Conservation (phyloP, 371 early-diverging fungal species). For the Mycotypha africana region DNA sequence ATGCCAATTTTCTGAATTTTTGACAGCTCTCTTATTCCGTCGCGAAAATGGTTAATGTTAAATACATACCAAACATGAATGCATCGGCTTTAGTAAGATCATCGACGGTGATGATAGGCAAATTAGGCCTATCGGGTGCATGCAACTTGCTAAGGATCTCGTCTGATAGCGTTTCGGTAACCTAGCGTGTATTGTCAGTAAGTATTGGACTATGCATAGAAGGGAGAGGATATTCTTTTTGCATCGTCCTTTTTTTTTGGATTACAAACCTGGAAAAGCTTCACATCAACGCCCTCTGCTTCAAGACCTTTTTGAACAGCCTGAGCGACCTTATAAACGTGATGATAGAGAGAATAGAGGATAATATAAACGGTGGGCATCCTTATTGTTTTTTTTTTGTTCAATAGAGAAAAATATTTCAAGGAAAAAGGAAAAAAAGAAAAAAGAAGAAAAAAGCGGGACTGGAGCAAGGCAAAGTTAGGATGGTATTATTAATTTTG, state of each 20-base stretch:
- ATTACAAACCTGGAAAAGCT: conserved; percentile 44
- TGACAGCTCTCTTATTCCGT: too few species aligned
- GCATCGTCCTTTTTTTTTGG: conserved; percentile 5
- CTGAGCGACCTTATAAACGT: conserved; percentile 51
- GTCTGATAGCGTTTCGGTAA: conserved; percentile 60
- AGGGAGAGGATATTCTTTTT: too few species aligned
- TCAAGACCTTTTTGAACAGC: conserved; percentile 59
- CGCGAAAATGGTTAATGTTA: too few species aligned
- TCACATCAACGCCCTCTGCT: conserved; percentile 50
- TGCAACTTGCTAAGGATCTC: conserved; percentile 68
- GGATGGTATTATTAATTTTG: too few species aligned
- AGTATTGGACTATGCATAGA: too few species aligned
- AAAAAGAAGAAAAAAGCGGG: not conserved
- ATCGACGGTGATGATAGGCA: conserved; percentile 60
- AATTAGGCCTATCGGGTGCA: conserved; percentile 53
- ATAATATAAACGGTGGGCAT: conserved; percentile 40
- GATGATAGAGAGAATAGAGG: conserved; percentile 50
- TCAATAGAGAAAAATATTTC: not conserved
- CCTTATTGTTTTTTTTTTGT: not conserved
- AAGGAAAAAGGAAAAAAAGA: conserved; percentile 1
- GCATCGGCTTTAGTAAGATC: conserved; percentile 70
- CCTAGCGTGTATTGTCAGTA: too few species aligned
- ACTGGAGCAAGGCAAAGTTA: too few species aligned
- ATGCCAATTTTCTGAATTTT: not conserved
- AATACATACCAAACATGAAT: conserved; percentile 57